Conservation (phyloP, 23 red algal species). For the Gracilaria domingensis region DNA sequence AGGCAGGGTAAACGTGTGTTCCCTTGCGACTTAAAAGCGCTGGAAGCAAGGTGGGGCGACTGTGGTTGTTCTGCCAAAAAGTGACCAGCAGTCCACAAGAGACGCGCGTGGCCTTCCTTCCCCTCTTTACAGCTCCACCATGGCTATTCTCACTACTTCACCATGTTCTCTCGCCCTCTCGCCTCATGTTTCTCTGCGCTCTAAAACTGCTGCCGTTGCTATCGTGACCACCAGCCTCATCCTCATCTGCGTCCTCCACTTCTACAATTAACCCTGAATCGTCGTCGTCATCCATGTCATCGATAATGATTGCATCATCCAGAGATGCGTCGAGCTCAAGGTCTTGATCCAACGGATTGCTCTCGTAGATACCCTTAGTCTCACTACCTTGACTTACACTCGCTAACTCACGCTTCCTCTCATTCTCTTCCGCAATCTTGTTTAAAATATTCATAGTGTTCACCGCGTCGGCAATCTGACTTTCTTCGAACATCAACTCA, state of each 20-base stretch:
- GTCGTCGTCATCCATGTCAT: conserved; percentile 32
- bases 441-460: conserved; percentile 66
- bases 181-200: background rate
- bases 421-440: conserved; percentile 38
- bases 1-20: conserved; percentile 63
- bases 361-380: background rate
- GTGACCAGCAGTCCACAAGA: no score
- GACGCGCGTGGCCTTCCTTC: background rate
- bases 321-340: conserved; percentile 41
- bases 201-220: background rate
- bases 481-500: conserved; percentile 70
- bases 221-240: background rate
- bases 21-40: conserved; percentile 49
- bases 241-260: conserved; percentile 36
- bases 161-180: background rate
- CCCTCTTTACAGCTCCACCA: background rate
- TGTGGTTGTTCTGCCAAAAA: conserved; percentile 68
- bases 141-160: background rate
- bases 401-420: conserved; percentile 34
- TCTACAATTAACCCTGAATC: conserved; percentile 26
- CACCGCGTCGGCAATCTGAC: conserved; percentile 56
- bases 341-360: conserved; percentile 15
- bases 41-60: conserved; percentile 75
- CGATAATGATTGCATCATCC: conserved; percentile 58
- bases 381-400: background rate